These are phyloP conservation scores for Hanseniaspora occidentalis DNA, from an alignment of 805 yeast species.

Conservation along the genomic window DNA sequence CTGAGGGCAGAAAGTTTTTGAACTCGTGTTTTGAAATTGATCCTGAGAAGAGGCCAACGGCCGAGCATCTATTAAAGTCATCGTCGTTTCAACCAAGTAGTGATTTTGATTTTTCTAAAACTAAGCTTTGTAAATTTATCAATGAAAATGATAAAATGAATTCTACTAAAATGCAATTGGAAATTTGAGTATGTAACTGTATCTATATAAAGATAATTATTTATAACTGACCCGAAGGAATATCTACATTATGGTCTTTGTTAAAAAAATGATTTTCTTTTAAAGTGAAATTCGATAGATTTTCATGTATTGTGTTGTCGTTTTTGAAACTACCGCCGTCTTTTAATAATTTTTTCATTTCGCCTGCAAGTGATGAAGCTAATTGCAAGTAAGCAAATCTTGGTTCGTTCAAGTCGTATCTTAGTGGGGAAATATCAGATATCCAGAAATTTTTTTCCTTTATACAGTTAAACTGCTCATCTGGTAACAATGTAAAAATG, in stretches of 20 bases:
- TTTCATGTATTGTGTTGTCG: too few species aligned
- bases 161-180: not conserved
- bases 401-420: constrained; percentile 59
- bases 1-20: constrained; percentile 56
- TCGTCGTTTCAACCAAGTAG: constrained; percentile 33
- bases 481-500: constrained; percentile 9
- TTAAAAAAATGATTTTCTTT: too few species aligned
- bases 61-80: constrained; percentile 45
- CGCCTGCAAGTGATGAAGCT: not conserved
- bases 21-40: constrained; percentile 64
- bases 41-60: constrained; percentile 85
- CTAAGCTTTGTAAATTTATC: constrained; percentile 45
- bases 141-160: constrained; percentile 26
- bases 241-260: too few species aligned
- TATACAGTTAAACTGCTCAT: constrained; percentile 11
- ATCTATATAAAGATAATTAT: too few species aligned
- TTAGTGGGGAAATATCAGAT: constrained; percentile 51
- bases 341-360: not conserved
- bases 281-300: too few species aligned
- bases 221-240: too few species aligned
- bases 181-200: not conserved
- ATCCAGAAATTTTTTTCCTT: constrained; percentile 42
- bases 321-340: not conserved
- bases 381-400: constrained; percentile 39
- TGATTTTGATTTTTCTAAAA: constrained; percentile 37